Conservation (phyloP, 2,329 filamentous ascomycete species). For the Xylaria polymorpha region DNA sequence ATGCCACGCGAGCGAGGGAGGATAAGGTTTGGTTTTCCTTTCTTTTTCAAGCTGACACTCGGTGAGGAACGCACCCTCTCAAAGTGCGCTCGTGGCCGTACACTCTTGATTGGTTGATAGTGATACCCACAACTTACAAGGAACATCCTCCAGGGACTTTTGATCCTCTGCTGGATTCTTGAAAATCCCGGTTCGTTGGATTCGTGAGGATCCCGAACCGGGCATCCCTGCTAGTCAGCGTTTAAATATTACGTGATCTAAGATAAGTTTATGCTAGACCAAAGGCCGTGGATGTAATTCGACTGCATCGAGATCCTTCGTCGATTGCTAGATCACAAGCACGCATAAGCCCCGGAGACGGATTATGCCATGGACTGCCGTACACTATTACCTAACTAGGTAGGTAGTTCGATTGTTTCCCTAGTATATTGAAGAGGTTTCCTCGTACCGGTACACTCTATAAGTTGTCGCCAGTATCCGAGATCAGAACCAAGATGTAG, state of each 20-base stretch:
- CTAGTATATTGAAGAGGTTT: background rate
- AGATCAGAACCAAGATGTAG: background rate
- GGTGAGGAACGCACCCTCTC: constrained; percentile 11
- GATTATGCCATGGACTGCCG: background rate
- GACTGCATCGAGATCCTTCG: constrained; percentile 15
- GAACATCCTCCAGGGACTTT: constrained; percentile 6
- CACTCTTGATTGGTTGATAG: constrained; percentile 20
- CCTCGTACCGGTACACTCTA: background rate
- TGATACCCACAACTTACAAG: constrained; percentile 10
- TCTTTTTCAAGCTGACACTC: constrained; percentile 18
- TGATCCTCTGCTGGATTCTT: constrained; percentile 6
- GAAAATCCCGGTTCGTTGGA: background rate
- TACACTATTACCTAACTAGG: background rate
- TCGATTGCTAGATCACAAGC: constrained; percentile 10
- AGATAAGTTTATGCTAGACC: background rate
- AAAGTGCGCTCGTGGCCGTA: constrained; percentile 2
- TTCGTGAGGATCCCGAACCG: constrained; percentile 7
- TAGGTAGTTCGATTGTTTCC: background rate
- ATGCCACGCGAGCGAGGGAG: constrained; percentile 1
- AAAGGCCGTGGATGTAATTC: constrained; percentile 4
- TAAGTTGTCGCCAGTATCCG: background rate
- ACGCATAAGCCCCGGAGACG: background rate
- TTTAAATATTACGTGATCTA: constrained; percentile 3
- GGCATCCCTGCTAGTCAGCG: constrained; percentile 13
- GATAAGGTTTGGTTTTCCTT: background rate